phyloP scores from a whole-genome alignment of 2,329 filamentous ascomycete genomes.

The Exutisphaerella laricina region DNA sequence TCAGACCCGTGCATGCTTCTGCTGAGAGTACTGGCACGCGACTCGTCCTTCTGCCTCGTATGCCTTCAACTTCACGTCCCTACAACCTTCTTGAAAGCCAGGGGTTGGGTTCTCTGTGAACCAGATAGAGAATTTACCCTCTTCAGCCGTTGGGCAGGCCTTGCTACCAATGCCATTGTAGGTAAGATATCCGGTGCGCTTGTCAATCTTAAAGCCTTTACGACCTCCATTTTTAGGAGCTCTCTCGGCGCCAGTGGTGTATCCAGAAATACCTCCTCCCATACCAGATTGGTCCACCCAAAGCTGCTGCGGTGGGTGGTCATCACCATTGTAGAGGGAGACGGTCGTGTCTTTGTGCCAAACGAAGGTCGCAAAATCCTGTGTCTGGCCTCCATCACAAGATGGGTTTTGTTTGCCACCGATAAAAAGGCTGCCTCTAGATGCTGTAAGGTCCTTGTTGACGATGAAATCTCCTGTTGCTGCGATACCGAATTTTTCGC shows the following conservation, averaged over 20 bases:
- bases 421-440: background rate
- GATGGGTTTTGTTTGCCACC: background rate
- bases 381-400: background rate
- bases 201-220: background rate
- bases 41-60: background rate
- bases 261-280: constrained; percentile 1
- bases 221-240: background rate
- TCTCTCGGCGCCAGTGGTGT: background rate
- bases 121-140: background rate
- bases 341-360: background rate
- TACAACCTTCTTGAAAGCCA: background rate
- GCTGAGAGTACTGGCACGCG: background rate
- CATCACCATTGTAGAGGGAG: background rate
- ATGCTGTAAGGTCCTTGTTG: background rate
- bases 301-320: background rate
- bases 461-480: background rate
- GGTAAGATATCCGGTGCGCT: background rate
- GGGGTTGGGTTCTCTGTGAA: background rate
- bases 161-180: constrained; percentile 1
- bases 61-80: background rate
- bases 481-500: constrained; percentile 1
- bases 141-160: constrained; percentile 1
- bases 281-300: constrained; percentile 1
- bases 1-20: no score
- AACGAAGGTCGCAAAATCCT: background rate